phyloP scores from a whole-genome alignment of 306 rosid species.

The Vachellia pachyceras region DNA sequence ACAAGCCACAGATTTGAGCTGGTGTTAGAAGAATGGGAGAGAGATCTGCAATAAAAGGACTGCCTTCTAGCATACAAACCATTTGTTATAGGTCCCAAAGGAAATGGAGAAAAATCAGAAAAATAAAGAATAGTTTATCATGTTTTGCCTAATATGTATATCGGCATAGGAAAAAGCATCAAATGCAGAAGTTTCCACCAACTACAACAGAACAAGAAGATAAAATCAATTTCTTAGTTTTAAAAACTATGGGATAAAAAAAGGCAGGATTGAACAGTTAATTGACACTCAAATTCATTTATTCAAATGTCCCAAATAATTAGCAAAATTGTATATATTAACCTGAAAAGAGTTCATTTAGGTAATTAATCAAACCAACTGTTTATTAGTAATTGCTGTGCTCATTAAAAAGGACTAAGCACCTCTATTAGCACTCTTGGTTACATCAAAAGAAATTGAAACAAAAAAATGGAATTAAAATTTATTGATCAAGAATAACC shows the following conservation, averaged over 20 bases:
- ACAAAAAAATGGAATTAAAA: no score
- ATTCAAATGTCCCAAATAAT: neutral
- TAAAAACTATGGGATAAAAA: neutral
- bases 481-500: no score
- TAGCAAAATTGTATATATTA: neutral
- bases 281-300: conserved; percentile 2
- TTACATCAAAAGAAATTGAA: no score
- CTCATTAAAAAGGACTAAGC: neutral
- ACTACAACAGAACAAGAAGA: neutral
- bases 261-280: neutral
- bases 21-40: neutral
- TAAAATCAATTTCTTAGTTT: conserved; percentile 2
- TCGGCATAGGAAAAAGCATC: neutral
- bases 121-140: no score
- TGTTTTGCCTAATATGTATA: no score
- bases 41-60: neutral
- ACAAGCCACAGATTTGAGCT: no score
- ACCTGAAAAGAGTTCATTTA: neutral
- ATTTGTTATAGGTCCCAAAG: no score
- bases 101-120: no score
- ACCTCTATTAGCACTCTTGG: neutral
- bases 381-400: neutral
- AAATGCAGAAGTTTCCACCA: neutral
- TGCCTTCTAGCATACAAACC: neutral
- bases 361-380: neutral